Conservation (phyloP, 1,284 basidiomycete genomes). For the Boletus mariae region DNA sequence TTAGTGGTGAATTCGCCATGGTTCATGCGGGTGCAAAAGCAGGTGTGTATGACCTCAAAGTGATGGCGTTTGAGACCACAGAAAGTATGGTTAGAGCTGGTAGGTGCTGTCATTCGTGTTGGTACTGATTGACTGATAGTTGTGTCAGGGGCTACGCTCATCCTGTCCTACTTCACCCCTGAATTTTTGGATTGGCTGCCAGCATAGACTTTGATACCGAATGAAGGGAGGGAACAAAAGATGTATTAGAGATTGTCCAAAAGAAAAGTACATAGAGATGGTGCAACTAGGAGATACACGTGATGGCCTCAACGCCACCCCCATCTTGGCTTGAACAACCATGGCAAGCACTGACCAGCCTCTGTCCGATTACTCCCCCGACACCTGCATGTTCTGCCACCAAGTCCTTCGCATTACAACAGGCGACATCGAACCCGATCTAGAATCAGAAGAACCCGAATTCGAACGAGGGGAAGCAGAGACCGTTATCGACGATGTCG, state of each 20-base stretch:
- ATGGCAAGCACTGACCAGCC: slow-evolving; percentile 9
- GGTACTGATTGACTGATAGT: slow-evolving; percentile 3
- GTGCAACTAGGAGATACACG: not conserved
- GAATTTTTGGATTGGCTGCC: slow-evolving; percentile 91
- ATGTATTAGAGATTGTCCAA: not conserved
- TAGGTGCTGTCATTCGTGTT: slow-evolving; percentile 33
- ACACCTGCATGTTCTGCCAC: slow-evolving; percentile 27
- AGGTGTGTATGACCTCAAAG: slow-evolving; percentile 87
- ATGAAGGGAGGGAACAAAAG: not conserved
- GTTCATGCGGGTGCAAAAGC: slow-evolving; percentile 89
- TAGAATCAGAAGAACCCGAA: slow-evolving; percentile 2
- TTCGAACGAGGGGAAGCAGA: slow-evolving; percentile 2
- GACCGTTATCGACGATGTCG: slow-evolving; percentile 23
- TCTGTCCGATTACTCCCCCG: slow-evolving; percentile 16
- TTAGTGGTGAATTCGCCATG: slow-evolving; percentile 98
- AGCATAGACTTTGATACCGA: slow-evolving; percentile 25
- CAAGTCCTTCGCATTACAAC: slow-evolving; percentile 14
- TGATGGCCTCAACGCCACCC: not conserved
- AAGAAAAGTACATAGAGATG: not conserved
- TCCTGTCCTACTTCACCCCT: slow-evolving; percentile 94
- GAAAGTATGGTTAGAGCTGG: slow-evolving; percentile 92
- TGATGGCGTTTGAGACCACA: slow-evolving; percentile 91
- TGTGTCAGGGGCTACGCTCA: slow-evolving; percentile 74
- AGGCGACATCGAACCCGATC: slow-evolving; percentile 3
- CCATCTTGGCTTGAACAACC: not conserved